These are phyloP conservation scores for Trichoderma koningii DNA, from an alignment of 2,329 filamentous ascomycete genomes.

Conservation along the genomic window DNA sequence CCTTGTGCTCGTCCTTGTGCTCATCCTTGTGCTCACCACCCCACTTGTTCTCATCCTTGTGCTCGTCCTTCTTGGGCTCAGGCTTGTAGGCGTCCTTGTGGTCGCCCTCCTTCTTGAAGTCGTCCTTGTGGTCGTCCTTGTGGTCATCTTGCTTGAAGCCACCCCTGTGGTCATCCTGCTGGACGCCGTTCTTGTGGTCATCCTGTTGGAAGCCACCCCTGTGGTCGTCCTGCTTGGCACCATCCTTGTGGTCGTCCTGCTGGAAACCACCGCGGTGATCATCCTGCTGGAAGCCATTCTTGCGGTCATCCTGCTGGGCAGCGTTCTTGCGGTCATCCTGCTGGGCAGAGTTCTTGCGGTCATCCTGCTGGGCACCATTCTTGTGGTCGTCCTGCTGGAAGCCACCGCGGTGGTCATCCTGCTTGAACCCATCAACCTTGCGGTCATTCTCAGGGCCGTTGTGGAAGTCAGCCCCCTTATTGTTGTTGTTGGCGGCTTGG, in stretches of 20 bases:
- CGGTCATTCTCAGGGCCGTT: neutral
- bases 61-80: neutral
- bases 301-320: neutral
- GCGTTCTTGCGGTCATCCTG: neutral
- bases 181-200: neutral
- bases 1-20: neutral
- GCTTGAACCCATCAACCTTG: neutral
- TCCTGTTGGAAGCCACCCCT: neutral
- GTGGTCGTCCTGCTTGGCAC: neutral
- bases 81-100: neutral
- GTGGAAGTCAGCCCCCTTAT: neutral
- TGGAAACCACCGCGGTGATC: neutral
- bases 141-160: conserved; percentile 11
- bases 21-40: neutral
- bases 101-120: neutral
- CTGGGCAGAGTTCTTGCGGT: neutral
- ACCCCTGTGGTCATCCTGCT: neutral
- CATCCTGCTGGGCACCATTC: neutral
- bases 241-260: neutral
- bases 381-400: neutral
- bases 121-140: conserved; percentile 2
- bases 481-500: no score
- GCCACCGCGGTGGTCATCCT: neutral
- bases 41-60: neutral
- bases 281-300: neutral